Evolutionary conservation across 2,329 filamentous ascomycete genomes (phyloP).

Genomic region (Biscogniauxia marginata): DNA sequence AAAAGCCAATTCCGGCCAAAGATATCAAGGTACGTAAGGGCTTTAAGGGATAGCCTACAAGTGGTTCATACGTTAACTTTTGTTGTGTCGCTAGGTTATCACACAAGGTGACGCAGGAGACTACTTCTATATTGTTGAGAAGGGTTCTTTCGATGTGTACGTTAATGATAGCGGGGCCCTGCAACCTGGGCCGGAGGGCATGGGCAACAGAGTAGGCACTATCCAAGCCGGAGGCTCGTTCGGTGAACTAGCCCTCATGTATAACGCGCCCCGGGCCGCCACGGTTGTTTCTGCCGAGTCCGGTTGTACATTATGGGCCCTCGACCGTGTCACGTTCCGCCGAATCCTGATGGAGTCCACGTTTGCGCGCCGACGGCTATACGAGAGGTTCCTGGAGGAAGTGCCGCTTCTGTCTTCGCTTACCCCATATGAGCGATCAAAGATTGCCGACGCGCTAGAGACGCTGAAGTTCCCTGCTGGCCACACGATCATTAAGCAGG

Average conservation of each 20-base stretch:
- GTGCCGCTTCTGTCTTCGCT: slow-evolving; percentile 81
- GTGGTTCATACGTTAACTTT: not conserved
- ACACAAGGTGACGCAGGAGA: slow-evolving; percentile 93
- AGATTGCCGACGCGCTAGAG: slow-evolving; percentile 95
- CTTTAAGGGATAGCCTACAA: not conserved
- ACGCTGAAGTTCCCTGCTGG: slow-evolving; percentile 81
- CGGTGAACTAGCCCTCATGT: slow-evolving; percentile 96
- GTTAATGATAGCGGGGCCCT: slow-evolving; percentile 77
- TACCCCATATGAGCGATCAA: slow-evolving; percentile 90
- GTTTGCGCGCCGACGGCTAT: slow-evolving; percentile 93
- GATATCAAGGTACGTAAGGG: slow-evolving; percentile 61
- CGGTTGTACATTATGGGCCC: slow-evolving; percentile 82
- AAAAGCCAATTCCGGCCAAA: slow-evolving; percentile 93
- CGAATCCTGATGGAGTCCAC: slow-evolving; percentile 98
- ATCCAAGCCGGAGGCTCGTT: slow-evolving; percentile 91
- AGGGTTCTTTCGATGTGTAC: slow-evolving; percentile 85
- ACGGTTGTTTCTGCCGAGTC: slow-evolving; percentile 84
- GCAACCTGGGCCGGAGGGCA: slow-evolving; percentile 75
- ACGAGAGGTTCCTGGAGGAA: slow-evolving; percentile 94
- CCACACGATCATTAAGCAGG: slow-evolving; percentile 84
- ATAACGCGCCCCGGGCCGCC: slow-evolving; percentile 93
- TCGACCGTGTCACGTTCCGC: slow-evolving; percentile 94
- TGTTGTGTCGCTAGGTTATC: slow-evolving; percentile 68
- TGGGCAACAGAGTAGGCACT: slow-evolving; percentile 77
- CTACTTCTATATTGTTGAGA: slow-evolving; percentile 97